Conservation (phyloP, 1,139 yeast genomes). For the Citeromyces siamensis region DNA sequence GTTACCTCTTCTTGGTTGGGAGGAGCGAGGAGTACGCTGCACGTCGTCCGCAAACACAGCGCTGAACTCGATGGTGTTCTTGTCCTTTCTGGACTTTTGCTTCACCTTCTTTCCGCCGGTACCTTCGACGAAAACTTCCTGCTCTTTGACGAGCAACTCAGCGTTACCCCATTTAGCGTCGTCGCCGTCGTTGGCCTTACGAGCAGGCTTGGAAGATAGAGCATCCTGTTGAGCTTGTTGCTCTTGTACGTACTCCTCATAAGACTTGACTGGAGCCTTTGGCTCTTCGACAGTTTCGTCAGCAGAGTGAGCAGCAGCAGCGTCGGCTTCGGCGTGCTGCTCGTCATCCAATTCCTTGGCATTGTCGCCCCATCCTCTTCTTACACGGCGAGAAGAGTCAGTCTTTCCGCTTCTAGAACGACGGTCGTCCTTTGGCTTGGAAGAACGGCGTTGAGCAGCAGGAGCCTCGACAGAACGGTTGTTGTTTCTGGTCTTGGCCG, state of each 20-base stretch:
- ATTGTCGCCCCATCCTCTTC: conserved; percentile 81
- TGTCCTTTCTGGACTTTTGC: conserved; percentile 55
- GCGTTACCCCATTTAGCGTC: conserved; percentile 45
- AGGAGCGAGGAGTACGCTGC: neutral
- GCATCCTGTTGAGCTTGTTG: conserved; percentile 34
- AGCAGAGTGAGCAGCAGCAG: conserved; percentile 32
- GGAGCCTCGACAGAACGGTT: conserved; percentile 59
- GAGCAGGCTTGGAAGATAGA: conserved; percentile 28
- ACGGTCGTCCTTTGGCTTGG: conserved; percentile 66
- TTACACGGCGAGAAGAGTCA: conserved; percentile 76
- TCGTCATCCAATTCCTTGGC: conserved; percentile 50
- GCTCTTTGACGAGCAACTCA: conserved; percentile 45
- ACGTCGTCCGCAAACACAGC: conserved; percentile 44
- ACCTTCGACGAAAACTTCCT: conserved; percentile 42
- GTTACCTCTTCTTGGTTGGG: conserved; percentile 12
- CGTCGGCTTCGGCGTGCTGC: conserved; percentile 51
- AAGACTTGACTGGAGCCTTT: conserved; percentile 36
- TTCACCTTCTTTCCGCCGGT: conserved; percentile 47
- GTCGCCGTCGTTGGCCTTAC: conserved; percentile 49
- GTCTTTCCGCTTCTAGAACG: conserved; percentile 74
- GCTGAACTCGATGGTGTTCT: conserved; percentile 54
- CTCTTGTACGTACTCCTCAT: conserved; percentile 65
- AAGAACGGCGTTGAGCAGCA: conserved; percentile 26
- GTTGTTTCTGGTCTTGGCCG: conserved; percentile 62
- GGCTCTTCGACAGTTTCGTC: conserved; percentile 27